phyloP scores from a whole-genome alignment of 2,329 filamentous ascomycete genomes.

The Didymella arachidicola region DNA sequence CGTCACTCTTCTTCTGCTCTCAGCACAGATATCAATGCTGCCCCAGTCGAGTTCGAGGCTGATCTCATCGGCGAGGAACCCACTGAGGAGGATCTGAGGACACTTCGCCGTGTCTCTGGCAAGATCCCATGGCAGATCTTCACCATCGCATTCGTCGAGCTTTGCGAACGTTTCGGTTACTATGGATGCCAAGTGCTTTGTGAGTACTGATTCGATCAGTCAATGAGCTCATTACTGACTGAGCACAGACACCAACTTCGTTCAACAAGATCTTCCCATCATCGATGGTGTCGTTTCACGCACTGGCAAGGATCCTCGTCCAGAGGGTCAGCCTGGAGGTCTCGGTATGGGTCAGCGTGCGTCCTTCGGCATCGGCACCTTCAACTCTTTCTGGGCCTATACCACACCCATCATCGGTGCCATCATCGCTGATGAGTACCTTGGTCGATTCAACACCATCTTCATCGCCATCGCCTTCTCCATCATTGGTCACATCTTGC shows the following conservation, averaged over 20 bases:
- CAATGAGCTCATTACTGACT: conserved; percentile 10
- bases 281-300: conserved; percentile 45
- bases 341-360: conserved; percentile 50
- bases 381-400: conserved; percentile 54
- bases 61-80: conserved; percentile 54
- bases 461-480: conserved; percentile 57
- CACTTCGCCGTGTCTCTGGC: conserved; percentile 69
- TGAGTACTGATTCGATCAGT: conserved; percentile 42
- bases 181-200: conserved; percentile 75
- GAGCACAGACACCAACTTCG: conserved; percentile 50
- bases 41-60: conserved; percentile 43
- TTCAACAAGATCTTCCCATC: conserved; percentile 48
- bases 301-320: conserved; percentile 40
- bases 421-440: conserved; percentile 65
- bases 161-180: conserved; percentile 80
- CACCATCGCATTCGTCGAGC: conserved; percentile 75
- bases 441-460: conserved; percentile 70
- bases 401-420: conserved; percentile 59
- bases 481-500: conserved; percentile 62
- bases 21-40: conserved; percentile 28
- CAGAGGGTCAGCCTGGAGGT: conserved; percentile 46
- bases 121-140: conserved; percentile 71
- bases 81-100: conserved; percentile 68
- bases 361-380: conserved; percentile 48
- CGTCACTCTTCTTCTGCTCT: conserved; percentile 29